Conservation (phyloP, 2,329 filamentous ascomycete species). For the Boeremia exigua region DNA sequence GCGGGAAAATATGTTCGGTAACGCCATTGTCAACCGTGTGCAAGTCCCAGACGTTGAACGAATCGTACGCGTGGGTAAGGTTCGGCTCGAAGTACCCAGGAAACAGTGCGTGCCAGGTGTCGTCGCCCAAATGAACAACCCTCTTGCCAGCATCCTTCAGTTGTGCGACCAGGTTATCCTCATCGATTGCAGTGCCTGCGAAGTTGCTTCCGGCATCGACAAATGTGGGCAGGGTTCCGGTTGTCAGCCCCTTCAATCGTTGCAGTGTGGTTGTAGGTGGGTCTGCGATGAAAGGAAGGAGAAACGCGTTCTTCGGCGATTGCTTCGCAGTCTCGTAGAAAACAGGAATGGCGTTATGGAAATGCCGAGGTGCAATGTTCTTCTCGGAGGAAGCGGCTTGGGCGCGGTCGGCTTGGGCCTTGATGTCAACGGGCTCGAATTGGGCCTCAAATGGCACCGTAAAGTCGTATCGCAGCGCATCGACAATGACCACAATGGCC, state of each 20-base stretch:
- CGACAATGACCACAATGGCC: conserved; percentile 87
- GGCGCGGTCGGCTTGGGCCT: conserved; percentile 7
- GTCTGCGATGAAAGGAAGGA: conserved; percentile 95
- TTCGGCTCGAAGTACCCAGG: conserved; percentile 90
- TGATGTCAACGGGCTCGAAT: conserved; percentile 50
- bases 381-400: conserved; percentile 19
- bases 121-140: conserved; percentile 94
- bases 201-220: conserved; percentile 95
- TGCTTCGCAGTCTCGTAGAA: conserved; percentile 80
- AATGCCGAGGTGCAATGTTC: conserved; percentile 61
- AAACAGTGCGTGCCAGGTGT: conserved; percentile 95
- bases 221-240: conserved; percentile 92
- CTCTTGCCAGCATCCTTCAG: conserved; percentile 70
- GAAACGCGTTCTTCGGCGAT: conserved; percentile 80
- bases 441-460: conserved; percentile 76
- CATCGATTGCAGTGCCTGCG: conserved; percentile 91
- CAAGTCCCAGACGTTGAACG: conserved; percentile 97
- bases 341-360: conserved; percentile 87
- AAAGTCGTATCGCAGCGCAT: conserved; percentile 96
- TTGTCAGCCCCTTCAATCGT: conserved; percentile 90
- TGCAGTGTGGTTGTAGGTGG: conserved; percentile 94
- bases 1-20: conserved; percentile 84
- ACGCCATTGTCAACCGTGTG: conserved; percentile 98
- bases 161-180: conserved; percentile 79
- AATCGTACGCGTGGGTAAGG: conserved; percentile 88